Conservation (phyloP, 2,329 filamentous ascomycete genomes). For the Emericellopsis atlantica region DNA sequence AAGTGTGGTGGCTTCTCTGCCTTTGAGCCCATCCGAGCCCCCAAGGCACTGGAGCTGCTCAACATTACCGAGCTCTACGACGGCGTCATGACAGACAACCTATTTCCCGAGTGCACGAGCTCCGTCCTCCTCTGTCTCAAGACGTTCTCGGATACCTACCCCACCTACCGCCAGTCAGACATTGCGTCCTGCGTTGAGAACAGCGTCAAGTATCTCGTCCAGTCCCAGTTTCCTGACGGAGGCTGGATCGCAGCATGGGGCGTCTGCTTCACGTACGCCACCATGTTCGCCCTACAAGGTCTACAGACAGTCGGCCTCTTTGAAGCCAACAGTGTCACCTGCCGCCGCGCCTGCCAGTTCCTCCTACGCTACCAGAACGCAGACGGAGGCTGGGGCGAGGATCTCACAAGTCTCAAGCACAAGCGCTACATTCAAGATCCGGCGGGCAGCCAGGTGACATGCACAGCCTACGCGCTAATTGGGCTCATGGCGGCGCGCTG, state of each 20-base stretch:
- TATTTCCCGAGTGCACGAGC: conserved; percentile 96
- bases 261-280: conserved; percentile 95
- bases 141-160: conserved; percentile 70
- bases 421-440: conserved; percentile 55
- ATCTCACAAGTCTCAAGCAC: conserved; percentile 49
- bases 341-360: conserved; percentile 72
- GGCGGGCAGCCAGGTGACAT: conserved; percentile 74
- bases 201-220: conserved; percentile 74
- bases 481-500: conserved; percentile 74
- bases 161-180: conserved; percentile 64
- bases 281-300: conserved; percentile 90
- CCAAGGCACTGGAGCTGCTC: conserved; percentile 66
- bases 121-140: conserved; percentile 81
- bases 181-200: conserved; percentile 60
- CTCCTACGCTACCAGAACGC: conserved; percentile 70
- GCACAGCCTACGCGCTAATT: conserved; percentile 85
- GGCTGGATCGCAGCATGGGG: conserved; percentile 97
- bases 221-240: conserved; percentile 64
- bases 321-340: conserved; percentile 58
- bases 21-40: conserved; percentile 75
- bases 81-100: conserved; percentile 96
- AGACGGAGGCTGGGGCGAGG: conserved; percentile 95
- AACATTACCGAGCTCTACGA: conserved; percentile 97
- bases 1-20: conserved; percentile 73
- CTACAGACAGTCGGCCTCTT: conserved; percentile 71